Percentiles rank a stretch among this genome's conserved stretches.
These are phyloP conservation scores for Sparassis latifolia DNA, from an alignment of 1,284 basidiomycete species.

Conservation along the genomic window DNA sequence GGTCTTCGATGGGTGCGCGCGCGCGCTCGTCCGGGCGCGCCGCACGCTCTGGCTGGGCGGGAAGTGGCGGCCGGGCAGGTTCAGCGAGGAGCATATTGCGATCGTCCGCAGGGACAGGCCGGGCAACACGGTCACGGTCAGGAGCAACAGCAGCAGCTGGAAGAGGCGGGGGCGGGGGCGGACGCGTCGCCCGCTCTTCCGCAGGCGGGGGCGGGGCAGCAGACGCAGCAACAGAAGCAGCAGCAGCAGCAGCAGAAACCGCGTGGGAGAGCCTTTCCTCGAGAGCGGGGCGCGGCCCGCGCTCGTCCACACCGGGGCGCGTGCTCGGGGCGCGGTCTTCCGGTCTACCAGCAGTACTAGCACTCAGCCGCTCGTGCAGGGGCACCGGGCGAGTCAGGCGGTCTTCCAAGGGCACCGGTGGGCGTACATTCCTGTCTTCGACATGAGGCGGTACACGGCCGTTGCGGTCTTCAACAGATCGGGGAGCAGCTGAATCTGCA, in stretches of 20 bases:
- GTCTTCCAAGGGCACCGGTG: conserved; percentile 22
- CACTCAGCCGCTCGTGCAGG: conserved; percentile 24
- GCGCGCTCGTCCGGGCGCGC: conserved; percentile 17
- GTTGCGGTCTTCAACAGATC: conserved; percentile 16
- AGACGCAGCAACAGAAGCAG: conserved; percentile 13
- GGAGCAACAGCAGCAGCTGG: conserved; percentile 8
- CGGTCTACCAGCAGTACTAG: conserved; percentile 6
- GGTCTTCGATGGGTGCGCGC: conserved; percentile 15
- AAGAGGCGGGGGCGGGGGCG: conserved; percentile 4
- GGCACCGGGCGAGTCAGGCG: conserved; percentile 18
- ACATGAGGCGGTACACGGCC: conserved; percentile 10
- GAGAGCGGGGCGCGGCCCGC: background rate
- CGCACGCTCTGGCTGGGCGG: conserved; percentile 8
- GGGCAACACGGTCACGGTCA: conserved; percentile 9
- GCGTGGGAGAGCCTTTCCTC: conserved; percentile 9
- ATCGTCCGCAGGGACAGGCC: conserved; percentile 13
- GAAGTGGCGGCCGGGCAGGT: conserved; percentile 12
- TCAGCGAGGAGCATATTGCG: conserved; percentile 14
- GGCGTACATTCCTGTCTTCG: conserved; percentile 14
- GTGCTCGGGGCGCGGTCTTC: conserved; percentile 10
- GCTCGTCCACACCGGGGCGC: background rate
- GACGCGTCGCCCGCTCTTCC: conserved; percentile 10
- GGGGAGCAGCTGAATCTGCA: background rate
- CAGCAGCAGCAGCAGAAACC: conserved; percentile 14
- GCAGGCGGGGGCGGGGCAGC: conserved; percentile 7